These are phyloP conservation scores for Leishmania turanica DNA, from an alignment of 208 protist genomes.

Conservation along the genomic window DNA sequence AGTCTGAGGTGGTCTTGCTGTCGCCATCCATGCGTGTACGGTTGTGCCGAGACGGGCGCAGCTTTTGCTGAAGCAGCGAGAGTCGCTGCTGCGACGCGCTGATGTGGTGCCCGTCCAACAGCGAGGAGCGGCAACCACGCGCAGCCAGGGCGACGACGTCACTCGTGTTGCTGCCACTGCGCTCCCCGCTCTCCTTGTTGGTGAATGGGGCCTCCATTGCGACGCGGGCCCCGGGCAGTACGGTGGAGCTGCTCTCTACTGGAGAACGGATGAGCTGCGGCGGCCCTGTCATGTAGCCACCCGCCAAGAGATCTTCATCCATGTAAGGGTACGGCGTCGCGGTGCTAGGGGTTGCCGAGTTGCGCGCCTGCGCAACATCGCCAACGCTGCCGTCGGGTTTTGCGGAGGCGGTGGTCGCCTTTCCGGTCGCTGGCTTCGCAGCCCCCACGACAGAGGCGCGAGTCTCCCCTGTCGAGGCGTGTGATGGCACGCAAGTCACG, in stretches of 20 bases:
- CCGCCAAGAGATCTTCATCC: slow-evolving; percentile 30
- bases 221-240: neutral
- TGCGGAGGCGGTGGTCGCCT: neutral
- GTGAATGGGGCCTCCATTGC: neutral
- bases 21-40: neutral
- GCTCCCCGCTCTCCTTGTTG: neutral
- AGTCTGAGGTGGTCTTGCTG: neutral
- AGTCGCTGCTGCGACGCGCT: neutral
- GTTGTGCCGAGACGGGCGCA: slow-evolving; percentile 21
- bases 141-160: neutral
- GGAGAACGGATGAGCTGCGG: slow-evolving; percentile 8
- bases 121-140: slow-evolving; percentile 11
- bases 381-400: neutral
- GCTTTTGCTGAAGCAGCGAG: slow-evolving; percentile 9
- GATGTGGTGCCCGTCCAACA: slow-evolving; percentile 5
- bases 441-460: neutral
- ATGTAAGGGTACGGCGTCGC: slow-evolving; percentile 14
- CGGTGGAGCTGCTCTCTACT: neutral
- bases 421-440: neutral
- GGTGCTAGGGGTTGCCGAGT: neutral
- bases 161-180: neutral
- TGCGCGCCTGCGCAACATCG: too few relatives aligned
- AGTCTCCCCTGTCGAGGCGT: neutral
- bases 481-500: neutral
- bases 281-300: slow-evolving; percentile 28